Percentiles rank a stretch among this genome's conserved stretches.
Evolutionary conservation across 345 rosid species (phyloP).

Genomic region (Leavenworthia alabamica): DNA sequence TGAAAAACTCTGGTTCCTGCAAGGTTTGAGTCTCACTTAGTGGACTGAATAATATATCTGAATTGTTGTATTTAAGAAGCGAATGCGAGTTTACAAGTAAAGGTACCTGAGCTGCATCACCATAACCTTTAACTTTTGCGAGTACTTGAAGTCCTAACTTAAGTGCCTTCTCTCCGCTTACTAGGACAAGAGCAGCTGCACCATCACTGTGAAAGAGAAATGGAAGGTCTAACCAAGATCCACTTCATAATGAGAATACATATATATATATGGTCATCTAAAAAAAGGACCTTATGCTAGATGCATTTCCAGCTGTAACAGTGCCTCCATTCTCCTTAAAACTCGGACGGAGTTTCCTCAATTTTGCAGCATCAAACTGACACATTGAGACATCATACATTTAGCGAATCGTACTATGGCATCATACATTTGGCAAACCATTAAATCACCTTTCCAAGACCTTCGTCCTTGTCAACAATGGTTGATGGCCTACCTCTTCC

Average conservation of each 20-base stretch:
- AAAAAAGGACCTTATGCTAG: slow-evolving; percentile 86
- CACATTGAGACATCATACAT: neutral
- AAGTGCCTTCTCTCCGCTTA: slow-evolving; percentile 75
- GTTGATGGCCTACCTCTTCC: slow-evolving; percentile 86
- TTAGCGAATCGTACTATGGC: too few species aligned
- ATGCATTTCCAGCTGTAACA: slow-evolving; percentile 97
- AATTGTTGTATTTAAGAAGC: neutral
- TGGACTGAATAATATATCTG: too few species aligned
- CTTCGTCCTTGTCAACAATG: slow-evolving; percentile 85
- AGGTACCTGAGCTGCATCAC: slow-evolving; percentile 95
- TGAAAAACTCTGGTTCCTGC: slow-evolving; percentile 91
- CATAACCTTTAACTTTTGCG: slow-evolving; percentile 77
- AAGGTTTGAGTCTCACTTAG: slow-evolving; percentile 19
- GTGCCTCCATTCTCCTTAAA: slow-evolving; percentile 88
- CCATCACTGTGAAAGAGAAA: slow-evolving; percentile 68
- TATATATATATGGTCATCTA: too few species aligned
- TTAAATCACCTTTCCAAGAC: slow-evolving; percentile 75
- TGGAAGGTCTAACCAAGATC: slow-evolving; percentile 2
- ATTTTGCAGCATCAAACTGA: slow-evolving; percentile 85
- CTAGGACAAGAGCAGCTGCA: slow-evolving; percentile 92
- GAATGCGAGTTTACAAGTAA: neutral
- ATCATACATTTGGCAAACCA: too few species aligned
- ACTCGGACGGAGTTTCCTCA: slow-evolving; percentile 93
- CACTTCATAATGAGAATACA: too few species aligned
- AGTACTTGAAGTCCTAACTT: slow-evolving; percentile 75